Base-by-base conservation (phyloP, 2,329 filamentous ascomycete species). In the Rachicladosporium sp. region DNA sequence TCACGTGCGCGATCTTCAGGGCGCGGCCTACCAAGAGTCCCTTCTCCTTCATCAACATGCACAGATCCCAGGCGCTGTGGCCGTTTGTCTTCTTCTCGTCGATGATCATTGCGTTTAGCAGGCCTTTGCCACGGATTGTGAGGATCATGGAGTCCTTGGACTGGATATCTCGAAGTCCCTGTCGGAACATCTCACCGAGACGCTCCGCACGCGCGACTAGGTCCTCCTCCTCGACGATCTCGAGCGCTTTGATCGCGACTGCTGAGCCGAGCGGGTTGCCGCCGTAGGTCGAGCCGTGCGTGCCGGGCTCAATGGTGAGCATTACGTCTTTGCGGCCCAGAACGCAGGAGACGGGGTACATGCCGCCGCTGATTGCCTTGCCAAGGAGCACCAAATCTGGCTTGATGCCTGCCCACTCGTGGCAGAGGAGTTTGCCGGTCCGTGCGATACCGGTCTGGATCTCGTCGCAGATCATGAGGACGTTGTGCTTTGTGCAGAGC, bases 261-360 rank as follows among this genome's bases (percentile, higher is more conserved):
- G 91, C 91, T 52, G 87, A 96, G 15, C 88, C 91, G 9, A 98
- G 72, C 11, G 91, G 91, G 66, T 98, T 98, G 37, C 91, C 91
- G 45, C 91, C 91, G 57, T 96, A 98, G n/a, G 91, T 98, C 32
- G 86, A 94, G 36, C 91, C 91, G 64, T 98, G 91, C 19, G 91
- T 96, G 44, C 91, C 91, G 19, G 91, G 85, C 70, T 98, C 91
- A 47, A 98, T 73, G 7, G 89, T 91, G 50, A 95, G 74, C 88
- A 98, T 95, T 47, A 96, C 72, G 42, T 95, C 88, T 65, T 82
- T 87, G 54, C 79, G 79, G 46, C 82, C 81, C 38, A 98, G 72
- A 36, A 98, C 88, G 54, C 81, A 87, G 45, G 87, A 94, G 42
- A 98, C 91, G n/a, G 91, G 91, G 66, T 98, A 98, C 82, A 96